phyloP scores from a whole-genome alignment of 2,329 filamentous ascomycete genomes.

The Zalaria sp. region DNA sequence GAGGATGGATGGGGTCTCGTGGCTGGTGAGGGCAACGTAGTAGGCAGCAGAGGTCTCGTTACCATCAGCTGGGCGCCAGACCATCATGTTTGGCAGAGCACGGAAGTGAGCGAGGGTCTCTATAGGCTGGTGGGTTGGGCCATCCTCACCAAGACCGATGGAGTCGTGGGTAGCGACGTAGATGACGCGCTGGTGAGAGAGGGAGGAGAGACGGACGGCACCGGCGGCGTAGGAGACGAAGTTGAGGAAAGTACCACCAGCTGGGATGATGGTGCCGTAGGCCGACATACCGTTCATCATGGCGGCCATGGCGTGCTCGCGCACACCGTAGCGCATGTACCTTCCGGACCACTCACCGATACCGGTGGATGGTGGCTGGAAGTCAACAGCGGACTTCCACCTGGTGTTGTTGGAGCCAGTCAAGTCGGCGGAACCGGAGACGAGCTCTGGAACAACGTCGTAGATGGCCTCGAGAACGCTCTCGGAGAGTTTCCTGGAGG shows the following conservation, averaged over 20 bases:
- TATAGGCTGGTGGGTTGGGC: constrained; percentile 96
- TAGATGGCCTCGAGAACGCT: constrained; percentile 81
- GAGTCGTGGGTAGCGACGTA: constrained; percentile 98
- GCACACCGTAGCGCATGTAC: constrained; percentile 85
- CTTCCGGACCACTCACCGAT: constrained; percentile 85
- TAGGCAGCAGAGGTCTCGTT: constrained; percentile 98
- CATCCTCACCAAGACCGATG: constrained; percentile 97
- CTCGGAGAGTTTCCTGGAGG: constrained; percentile 94
- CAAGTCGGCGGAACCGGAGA: constrained; percentile 94
- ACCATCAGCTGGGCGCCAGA: constrained; percentile 95
- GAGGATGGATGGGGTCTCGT: constrained; percentile 81
- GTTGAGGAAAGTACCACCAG: constrained; percentile 95
- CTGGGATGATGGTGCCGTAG: constrained; percentile 90
- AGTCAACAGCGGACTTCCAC: constrained; percentile 94
- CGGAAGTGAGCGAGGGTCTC: constrained; percentile 98
- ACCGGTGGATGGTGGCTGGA: constrained; percentile 76
- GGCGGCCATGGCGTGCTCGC: constrained; percentile 83
- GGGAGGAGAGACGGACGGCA: constrained; percentile 81
- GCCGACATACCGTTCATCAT: constrained; percentile 92
- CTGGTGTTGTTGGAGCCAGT: constrained; percentile 97
- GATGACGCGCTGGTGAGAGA: constrained; percentile 82
- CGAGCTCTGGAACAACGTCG: constrained; percentile 68
- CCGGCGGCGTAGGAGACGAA: constrained; percentile 97
- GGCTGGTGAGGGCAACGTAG: constrained; percentile 84
- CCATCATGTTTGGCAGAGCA: constrained; percentile 96